Conservation (phyloP, 2,329 filamentous ascomycete species). For the Parafenestella ontariensis region DNA sequence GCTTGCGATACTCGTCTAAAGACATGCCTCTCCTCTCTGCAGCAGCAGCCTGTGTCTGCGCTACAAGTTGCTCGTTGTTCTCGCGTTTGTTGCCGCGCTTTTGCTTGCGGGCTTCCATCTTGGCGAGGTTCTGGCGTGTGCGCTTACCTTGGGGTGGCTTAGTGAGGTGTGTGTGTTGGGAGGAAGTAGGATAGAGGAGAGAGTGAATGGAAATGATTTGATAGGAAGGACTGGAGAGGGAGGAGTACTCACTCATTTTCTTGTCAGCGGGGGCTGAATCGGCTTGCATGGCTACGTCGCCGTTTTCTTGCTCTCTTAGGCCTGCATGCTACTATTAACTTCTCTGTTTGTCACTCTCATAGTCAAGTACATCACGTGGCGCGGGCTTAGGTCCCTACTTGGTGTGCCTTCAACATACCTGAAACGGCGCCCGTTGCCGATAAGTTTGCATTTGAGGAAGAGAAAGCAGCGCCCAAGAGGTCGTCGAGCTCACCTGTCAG, state of each 20-base stretch:
- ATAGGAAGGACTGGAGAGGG: not conserved
- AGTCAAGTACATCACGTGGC: not conserved
- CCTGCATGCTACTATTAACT: conserved; percentile 4
- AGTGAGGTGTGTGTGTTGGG: not conserved
- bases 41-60: conserved; percentile 17
- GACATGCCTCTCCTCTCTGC: conserved; percentile 26
- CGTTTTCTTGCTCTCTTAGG: conserved; percentile 6
- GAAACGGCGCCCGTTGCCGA: conserved; percentile 5
- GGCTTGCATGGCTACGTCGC: conserved; percentile 16
- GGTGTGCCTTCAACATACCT: conserved; percentile 14
- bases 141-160: conserved; percentile 19
- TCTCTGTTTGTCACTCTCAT: not conserved
- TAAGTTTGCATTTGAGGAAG: not conserved
- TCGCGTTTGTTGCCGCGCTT: conserved; percentile 3
- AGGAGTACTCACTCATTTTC: conserved; percentile 26
- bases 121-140: conserved; percentile 27
- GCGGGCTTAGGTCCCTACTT: not conserved
- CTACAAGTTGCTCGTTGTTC: conserved; percentile 10
- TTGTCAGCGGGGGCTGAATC: conserved; percentile 14
- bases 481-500: conserved; percentile 26
- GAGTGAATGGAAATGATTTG: not conserved
- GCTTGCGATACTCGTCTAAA: conserved; percentile 6
- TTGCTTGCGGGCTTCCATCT: conserved; percentile 22
- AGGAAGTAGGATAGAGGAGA: not conserved
- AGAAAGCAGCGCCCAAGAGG: conserved; percentile 26